Conservation (phyloP, 2,329 filamentous ascomycete genomes). For the Hypoxylon sp. region DNA sequence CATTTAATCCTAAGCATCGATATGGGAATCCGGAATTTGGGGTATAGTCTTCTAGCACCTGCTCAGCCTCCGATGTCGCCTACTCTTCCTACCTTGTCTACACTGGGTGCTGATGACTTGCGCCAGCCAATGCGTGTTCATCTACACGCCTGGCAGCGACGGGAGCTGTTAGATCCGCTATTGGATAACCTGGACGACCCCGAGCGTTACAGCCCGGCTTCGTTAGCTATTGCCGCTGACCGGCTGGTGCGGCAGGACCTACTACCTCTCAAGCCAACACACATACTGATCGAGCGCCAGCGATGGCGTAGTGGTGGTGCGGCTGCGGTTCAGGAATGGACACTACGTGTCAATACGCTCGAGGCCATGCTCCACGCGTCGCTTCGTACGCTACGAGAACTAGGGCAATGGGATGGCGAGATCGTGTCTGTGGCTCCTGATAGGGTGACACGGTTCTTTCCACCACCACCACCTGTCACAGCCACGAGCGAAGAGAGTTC, state of each 20-base stretch:
- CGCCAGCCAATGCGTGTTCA: conserved; percentile 32
- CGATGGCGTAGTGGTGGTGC: conserved; percentile 70
- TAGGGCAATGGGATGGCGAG: conserved; percentile 53
- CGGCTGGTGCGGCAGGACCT: conserved; percentile 49
- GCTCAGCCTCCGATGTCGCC: conserved; percentile 1
- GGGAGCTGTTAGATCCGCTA: conserved; percentile 38
- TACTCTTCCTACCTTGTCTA: conserved; percentile 31
- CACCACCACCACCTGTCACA: conserved; percentile 36
- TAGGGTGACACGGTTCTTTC: conserved; percentile 64
- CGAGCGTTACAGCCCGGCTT: conserved; percentile 47
- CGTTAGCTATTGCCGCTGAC: conserved; percentile 48
- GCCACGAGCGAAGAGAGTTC: conserved; percentile 10
- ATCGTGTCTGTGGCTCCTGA: conserved; percentile 62
- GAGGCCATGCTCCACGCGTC: conserved; percentile 83
- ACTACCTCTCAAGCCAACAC: conserved; percentile 64
- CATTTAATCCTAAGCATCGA: conserved; percentile 76
- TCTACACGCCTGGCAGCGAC: conserved; percentile 50
- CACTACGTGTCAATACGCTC: conserved; percentile 80
- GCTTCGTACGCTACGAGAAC: conserved; percentile 62
- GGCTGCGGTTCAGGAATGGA: conserved; percentile 80
- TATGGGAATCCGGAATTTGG: conserved; percentile 84
- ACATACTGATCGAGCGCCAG: conserved; percentile 74
- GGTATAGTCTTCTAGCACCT: conserved; percentile 68
- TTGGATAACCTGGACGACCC: conserved; percentile 7
- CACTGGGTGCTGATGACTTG: conserved; percentile 4